Conservation (phyloP, 2,329 filamentous ascomycete genomes). For the Aspergillus neoniger region DNA sequence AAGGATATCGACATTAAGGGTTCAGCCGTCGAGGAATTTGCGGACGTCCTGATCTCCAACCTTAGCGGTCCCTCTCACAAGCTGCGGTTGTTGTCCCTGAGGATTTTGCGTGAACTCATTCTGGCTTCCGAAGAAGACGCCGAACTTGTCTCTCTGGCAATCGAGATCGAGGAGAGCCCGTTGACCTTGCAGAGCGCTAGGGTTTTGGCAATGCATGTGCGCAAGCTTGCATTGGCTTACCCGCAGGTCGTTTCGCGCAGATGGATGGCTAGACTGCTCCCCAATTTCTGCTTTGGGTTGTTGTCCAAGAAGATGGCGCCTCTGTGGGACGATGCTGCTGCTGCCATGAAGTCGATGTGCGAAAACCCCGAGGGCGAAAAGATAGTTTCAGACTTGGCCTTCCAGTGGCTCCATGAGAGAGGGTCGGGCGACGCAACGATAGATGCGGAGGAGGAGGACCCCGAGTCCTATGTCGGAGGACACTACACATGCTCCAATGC, state of each 20-base stretch:
- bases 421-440: conserved; percentile 26
- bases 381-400: conserved; percentile 68
- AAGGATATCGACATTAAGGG: conserved; percentile 46
- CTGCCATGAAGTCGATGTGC: conserved; percentile 73
- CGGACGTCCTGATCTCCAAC: conserved; percentile 68
- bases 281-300: conserved; percentile 83
- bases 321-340: conserved; percentile 81
- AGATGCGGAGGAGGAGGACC: conserved; percentile 29
- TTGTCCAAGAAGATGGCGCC: conserved; percentile 82
- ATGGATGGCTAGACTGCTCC: conserved; percentile 71
- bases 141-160: conserved; percentile 59
- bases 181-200: conserved; percentile 75
- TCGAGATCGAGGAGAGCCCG: conserved; percentile 77
- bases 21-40: conserved; percentile 61
- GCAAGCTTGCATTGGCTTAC: conserved; percentile 71
- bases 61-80: conserved; percentile 74
- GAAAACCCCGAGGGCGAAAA: conserved; percentile 72
- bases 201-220: conserved; percentile 79
- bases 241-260: conserved; percentile 58
- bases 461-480: conserved; percentile 28
- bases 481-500: conserved; percentile 85
- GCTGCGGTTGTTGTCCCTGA: conserved; percentile 71
- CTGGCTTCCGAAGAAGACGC: conserved; percentile 50
- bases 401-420: conserved; percentile 68
- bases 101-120: conserved; percentile 64